These are phyloP conservation scores for Lichina pygmaea DNA, from an alignment of 495 filamentous ascomycete species.

Conservation along the genomic window DNA sequence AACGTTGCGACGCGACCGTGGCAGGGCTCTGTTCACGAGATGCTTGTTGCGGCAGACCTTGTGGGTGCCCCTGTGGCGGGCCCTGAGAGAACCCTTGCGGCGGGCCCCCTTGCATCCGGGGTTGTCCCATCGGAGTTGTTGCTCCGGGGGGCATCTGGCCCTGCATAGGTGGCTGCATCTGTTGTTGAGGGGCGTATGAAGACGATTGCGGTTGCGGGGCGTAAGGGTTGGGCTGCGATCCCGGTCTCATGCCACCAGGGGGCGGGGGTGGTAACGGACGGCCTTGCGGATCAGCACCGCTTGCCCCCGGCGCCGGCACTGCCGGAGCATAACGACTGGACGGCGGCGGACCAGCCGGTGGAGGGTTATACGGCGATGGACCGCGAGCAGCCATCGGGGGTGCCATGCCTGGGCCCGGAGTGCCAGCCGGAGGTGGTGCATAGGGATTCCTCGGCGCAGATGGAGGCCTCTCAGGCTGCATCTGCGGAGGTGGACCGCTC, in stretches of 20 bases:
- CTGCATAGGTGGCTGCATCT: not conserved
- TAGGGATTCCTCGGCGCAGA: conserved; percentile 48
- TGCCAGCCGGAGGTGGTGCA: conserved; percentile 28
- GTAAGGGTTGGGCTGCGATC: conserved; percentile 10
- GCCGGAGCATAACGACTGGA: conserved; percentile 70
- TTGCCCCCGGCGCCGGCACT: conserved; percentile 26
- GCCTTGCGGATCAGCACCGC: conserved; percentile 15
- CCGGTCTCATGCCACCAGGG: not conserved
- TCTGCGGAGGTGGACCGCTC: conserved; percentile 16
- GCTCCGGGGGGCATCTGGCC: no score
- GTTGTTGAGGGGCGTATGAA: conserved; percentile 22
- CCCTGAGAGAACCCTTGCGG: conserved; percentile 8
- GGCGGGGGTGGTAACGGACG: conserved; percentile 6
- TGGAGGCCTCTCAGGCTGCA: conserved; percentile 21
- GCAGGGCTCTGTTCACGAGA: conserved; percentile 12
- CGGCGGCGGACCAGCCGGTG: conserved; percentile 43
- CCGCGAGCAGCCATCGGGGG: conserved; percentile 28
- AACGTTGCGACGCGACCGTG: conserved; percentile 9
- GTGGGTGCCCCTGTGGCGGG: not conserved
- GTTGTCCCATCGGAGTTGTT: no score
- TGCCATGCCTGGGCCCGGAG: conserved; percentile 16
- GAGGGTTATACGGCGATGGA: conserved; percentile 70
- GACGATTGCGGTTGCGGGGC: conserved; percentile 6
- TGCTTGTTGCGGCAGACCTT: conserved; percentile 9
- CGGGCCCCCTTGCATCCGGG: not conserved